Conservation (phyloP, 345 rosid species). For the Leavenworthia alabamica region DNA sequence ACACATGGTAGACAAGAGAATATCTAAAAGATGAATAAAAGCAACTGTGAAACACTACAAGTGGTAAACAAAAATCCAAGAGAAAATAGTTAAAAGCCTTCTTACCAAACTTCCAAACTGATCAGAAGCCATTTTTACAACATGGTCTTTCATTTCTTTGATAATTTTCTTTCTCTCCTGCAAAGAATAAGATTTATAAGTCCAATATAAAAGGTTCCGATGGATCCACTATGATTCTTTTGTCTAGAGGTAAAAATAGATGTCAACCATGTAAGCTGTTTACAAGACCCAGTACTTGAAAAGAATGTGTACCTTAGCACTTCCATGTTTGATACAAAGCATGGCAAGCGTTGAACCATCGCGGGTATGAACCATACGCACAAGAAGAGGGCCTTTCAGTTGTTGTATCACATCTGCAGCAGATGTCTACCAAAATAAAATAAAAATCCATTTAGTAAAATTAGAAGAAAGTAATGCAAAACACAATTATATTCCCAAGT, state of each 20-base stretch:
- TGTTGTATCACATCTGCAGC: conserved; percentile 77
- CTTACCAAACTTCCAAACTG: conserved; percentile 79
- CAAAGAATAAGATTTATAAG: conserved; percentile 20
- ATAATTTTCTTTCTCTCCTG: conserved; percentile 91
- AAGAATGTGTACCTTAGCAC: conserved; percentile 60
- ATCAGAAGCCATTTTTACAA: conserved; percentile 59
- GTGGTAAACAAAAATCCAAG: not conserved
- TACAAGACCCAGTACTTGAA: not conserved
- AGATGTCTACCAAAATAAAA: conserved; percentile 49
- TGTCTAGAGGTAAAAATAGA: not conserved
- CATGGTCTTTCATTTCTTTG: conserved; percentile 72
- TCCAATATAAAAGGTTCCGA: not conserved
- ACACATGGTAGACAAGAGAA: conserved; percentile 1
- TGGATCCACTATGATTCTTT: not conserved
- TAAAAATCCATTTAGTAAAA: conserved; percentile 17
- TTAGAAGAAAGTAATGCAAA: conserved; percentile 7
- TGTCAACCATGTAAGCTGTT: not conserved
- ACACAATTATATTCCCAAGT: not conserved
- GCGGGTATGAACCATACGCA: conserved; percentile 90
- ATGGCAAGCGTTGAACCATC: conserved; percentile 87
- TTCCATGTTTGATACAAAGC: conserved; percentile 84
- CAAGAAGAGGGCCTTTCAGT: conserved; percentile 67
- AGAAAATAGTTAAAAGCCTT: not conserved
- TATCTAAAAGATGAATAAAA: not conserved
- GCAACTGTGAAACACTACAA: not conserved